Evolutionary conservation across 768 basidiomycete species (phyloP), one percentile per base, ranked within the genome.

Genomic region (Exsudoporus frostii): DNA sequence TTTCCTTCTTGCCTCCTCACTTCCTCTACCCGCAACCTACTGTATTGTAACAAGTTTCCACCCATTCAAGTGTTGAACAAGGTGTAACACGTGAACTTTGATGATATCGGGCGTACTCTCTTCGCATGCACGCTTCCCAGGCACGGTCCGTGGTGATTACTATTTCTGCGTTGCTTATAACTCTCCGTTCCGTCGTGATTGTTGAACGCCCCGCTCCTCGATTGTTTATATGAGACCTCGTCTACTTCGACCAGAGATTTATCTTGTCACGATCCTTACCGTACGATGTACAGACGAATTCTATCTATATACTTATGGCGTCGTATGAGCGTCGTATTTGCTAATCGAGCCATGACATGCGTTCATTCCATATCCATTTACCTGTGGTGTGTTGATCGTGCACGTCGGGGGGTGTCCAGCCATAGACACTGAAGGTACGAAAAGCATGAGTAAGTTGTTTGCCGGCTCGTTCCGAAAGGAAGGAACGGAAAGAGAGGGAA

Each of bases 1-100:
- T 55, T 56, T 27, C 25, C 25, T 50, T 59, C 48, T 55, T 58
- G 51, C 24, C 54, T 50, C 49, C 50, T 51, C 74, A 57, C 50
- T 55, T 54, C 48, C 63, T 65, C 54, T 65, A 76, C 76, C 64
- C 32, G 58, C 78, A 79, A 65, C 81, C 80, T 83, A 87, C 79
- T 90, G 88, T 90, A 90, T 85, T 90, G 87, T 90, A 90, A 77
- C 83, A 86, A 68, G 66, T 61, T 72, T 67, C 60, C 61, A 71
- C 73, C 64, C 73, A 68, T 77, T 78, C 76, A 76, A 77, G 73
- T 80, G 79, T 81, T 80, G 76, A 80, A 80, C 75, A 71, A 75
- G 75, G 73, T 77, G 73, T 76, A 74, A 68, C 64, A 69, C 63
- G 63, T 65, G 76, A 75, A 80, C 75, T 73, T 70, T 74, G 76